A percentile compares a stretch with the other conserved stretches of the same genome.
Evolutionary conservation across 345 rosid genomes (phyloP).

Genomic region (Euphorbia pulcherrima): DNA sequence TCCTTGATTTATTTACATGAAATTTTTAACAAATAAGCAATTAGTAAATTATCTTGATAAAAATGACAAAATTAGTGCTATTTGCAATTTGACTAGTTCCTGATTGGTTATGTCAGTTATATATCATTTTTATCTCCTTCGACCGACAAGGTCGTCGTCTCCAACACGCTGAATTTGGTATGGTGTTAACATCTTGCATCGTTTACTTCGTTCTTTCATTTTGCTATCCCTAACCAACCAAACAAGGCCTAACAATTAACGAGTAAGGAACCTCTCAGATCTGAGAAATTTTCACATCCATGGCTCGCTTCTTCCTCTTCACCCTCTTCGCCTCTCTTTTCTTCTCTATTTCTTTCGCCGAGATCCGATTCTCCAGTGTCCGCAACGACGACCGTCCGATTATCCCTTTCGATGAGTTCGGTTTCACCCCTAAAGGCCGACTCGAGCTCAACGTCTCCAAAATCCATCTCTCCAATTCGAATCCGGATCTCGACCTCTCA

Average conservation of each 20-base stretch:
- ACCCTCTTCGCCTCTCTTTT: conserved; percentile 20
- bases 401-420: conserved; percentile 83
- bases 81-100: background rate
- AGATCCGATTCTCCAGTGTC: conserved; percentile 69
- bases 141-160: conserved; percentile 1
- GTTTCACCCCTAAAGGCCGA: conserved; percentile 77
- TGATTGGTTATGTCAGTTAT: background rate
- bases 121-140: background rate
- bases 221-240: background rate
- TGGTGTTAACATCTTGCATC: background rate
- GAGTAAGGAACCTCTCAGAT: conserved; percentile 6
- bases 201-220: background rate
- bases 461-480: conserved; percentile 45
- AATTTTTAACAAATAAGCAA: too few species aligned
- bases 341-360: conserved; percentile 40
- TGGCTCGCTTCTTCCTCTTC: conserved; percentile 34
- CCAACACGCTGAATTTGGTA: background rate
- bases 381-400: conserved; percentile 64
- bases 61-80: too few species aligned
- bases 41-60: too few species aligned
- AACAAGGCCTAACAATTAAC: background rate
- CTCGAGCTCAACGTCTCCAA: conserved; percentile 68
- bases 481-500: conserved; percentile 60
- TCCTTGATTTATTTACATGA: too few species aligned
- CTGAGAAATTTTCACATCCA: conserved; percentile 23